Conservation (phyloP, 805 yeast species). For the Huiozyma naganishii region DNA sequence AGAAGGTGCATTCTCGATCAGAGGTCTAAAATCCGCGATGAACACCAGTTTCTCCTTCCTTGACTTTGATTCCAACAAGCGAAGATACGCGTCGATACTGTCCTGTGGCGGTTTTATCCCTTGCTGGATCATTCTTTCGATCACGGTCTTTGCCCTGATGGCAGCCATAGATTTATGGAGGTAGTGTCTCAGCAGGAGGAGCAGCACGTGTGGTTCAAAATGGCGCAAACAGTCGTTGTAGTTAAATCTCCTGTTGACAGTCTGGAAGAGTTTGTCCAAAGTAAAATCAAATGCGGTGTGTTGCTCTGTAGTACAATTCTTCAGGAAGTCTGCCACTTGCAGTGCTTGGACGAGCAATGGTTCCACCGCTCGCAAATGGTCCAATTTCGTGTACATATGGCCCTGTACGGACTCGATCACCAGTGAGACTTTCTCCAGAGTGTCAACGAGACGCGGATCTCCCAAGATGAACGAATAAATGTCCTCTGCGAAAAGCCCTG, state of each 20-base stretch:
- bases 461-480: constrained; percentile 20
- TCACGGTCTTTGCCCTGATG: constrained; percentile 8
- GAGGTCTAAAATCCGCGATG: constrained; percentile 13
- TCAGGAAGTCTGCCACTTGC: neutral
- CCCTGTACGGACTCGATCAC: constrained; percentile 11
- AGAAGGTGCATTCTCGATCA: constrained; percentile 10
- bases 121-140: constrained; percentile 8
- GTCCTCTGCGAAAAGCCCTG: constrained; percentile 28
- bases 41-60: constrained; percentile 7
- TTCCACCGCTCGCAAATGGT: constrained; percentile 14
- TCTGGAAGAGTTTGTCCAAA: constrained; percentile 4
- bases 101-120: constrained; percentile 9
- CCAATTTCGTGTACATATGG: constrained; percentile 13
- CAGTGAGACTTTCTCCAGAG: constrained; percentile 6
- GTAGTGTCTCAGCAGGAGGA: constrained; percentile 8
- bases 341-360: constrained; percentile 3
- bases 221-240: constrained; percentile 4
- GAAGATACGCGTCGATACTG: constrained; percentile 6
- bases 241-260: constrained; percentile 9
- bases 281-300: constrained; percentile 1
- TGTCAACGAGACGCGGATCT: constrained; percentile 7
- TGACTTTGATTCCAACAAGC: constrained; percentile 2
- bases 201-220: constrained; percentile 8
- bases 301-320: neutral
- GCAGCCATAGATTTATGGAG: constrained; percentile 7